phyloP scores from a whole-genome alignment of 106 monocot genomes.

The Cymbidium sinense region DNA sequence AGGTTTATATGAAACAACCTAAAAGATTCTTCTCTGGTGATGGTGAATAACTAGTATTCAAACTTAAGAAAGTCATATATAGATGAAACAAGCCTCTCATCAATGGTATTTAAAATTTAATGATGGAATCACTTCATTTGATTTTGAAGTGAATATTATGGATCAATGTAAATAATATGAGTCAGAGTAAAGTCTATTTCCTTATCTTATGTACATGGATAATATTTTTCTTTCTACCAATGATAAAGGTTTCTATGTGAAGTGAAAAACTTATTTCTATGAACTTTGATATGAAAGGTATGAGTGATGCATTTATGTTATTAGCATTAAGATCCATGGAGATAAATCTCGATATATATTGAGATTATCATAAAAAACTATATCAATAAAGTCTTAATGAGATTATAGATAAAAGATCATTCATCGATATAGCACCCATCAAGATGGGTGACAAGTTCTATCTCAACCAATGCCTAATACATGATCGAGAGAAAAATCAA shows the following conservation, averaged over 20 bases:
- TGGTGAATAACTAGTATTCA: neutral
- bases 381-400: neutral
- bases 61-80: conserved; percentile 8
- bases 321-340: neutral
- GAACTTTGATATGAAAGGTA: conserved; percentile 10
- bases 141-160: conserved; percentile 1
- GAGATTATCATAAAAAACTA: conserved; percentile 6
- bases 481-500: neutral
- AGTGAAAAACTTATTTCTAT: conserved; percentile 4
- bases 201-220: too few relatives aligned
- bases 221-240: conserved; percentile 1
- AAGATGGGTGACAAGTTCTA: conserved; percentile 4
- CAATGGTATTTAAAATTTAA: conserved; percentile 11
- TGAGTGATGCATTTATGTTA: too few relatives aligned
- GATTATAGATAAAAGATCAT: neutral
- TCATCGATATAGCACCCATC: neutral
- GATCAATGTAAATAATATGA: too few relatives aligned
- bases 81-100: conserved; percentile 9
- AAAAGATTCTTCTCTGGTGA: conserved; percentile 1
- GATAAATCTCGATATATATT: conserved; percentile 2
- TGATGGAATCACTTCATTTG: neutral
- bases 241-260: conserved; percentile 3
- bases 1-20: conserved; percentile 20
- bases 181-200: too few relatives aligned
- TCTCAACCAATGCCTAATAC: conserved; percentile 4